Base-by-base conservation (phyloP, 805 yeast species). In the Tanozyma kutaoensis region DNA sequence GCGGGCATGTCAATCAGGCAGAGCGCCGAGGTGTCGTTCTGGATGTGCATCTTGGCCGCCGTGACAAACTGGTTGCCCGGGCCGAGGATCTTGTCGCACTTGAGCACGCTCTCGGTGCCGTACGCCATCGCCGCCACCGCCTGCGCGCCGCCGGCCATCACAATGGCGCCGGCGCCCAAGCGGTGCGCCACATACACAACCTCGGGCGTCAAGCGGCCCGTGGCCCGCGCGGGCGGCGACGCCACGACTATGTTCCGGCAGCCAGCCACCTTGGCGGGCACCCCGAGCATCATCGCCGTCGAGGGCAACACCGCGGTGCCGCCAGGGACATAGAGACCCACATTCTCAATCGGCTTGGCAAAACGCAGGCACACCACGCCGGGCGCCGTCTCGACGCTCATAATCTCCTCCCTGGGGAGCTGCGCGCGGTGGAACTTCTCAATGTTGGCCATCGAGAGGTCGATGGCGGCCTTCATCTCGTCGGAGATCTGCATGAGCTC, bases 1-100 rank as follows among this genome's bases (percentile, higher is more conserved):
- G 99, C 99, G 26, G 99, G 99, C 97, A 91, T 88, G 53, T 91
- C 99, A 40, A 91, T 91, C 12, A 95, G 80, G 48, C 95, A 91
- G 45, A 86, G 61, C 6, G 98, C 97, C 36, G 76, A 77, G 1
- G 95, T 80, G 48, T 91, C 98, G 46, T 91, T 93, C 43, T 88
- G 91, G 27, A 93, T 91, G 48, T 78, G 62, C 99, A 91, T 91
- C 65, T 91, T 91, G 23, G 98, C 99, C 23, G 98, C 97, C 12
- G 99, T 91, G 28, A 91, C 99, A 50, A 91, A 91, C 60, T 91
- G 99, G 59, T 91, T 91, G 34, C 99, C 99, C 14, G 99, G 99
- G 25, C 99, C 99, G 52, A 91, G 66, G 35, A 91, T 86, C 66
- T 91, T 91, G 56, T 91, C 96, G 47, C 88, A 88, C 56, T 91